These are phyloP conservation scores for Gracilaria vermiculophylla DNA, from an alignment of 23 red algal genomes.

Conservation along the genomic window DNA sequence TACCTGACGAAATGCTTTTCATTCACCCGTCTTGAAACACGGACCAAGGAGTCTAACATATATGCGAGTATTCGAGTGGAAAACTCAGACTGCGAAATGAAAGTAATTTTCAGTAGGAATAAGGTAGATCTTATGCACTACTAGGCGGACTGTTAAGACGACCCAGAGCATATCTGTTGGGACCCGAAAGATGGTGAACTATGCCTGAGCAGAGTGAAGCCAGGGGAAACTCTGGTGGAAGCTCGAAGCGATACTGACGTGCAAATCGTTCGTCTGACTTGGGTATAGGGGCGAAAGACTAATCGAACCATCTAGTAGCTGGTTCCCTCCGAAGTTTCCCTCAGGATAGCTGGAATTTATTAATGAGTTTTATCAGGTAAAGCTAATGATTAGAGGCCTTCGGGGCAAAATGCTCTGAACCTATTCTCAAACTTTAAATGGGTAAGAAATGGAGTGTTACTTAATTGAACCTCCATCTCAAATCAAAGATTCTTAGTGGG, in stretches of 20 bases:
- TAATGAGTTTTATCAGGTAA: slow-evolving; percentile 64
- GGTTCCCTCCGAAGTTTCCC: slow-evolving; percentile 90
- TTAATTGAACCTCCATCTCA: slow-evolving; percentile 9
- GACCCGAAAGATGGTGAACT: slow-evolving; percentile 92
- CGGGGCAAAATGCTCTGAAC: slow-evolving; percentile 46
- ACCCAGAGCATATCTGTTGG: slow-evolving; percentile 47
- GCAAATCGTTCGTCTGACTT: slow-evolving; percentile 95
- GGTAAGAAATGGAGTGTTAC: slow-evolving; percentile 62
- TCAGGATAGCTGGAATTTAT: slow-evolving; percentile 78
- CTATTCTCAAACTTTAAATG: slow-evolving; percentile 95
- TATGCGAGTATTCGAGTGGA: not conserved
- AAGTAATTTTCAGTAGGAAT: not conserved
- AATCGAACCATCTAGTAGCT: slow-evolving; percentile 96
- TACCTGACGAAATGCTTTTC: too few relatives aligned
- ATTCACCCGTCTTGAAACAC: slow-evolving; percentile 36
- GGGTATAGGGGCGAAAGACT: slow-evolving; percentile 97
- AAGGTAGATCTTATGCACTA: not conserved
- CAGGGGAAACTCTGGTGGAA: slow-evolving; percentile 52
- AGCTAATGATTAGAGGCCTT: slow-evolving; percentile 87
- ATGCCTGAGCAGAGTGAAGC: slow-evolving; percentile 87
- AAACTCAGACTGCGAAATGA: not conserved
- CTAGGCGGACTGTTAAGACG: not conserved
- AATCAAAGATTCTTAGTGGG: slow-evolving; percentile 51
- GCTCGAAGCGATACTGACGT: slow-evolving; percentile 90
- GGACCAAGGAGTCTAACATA: slow-evolving; percentile 17